These are phyloP conservation scores for Penicillium egyptiacum DNA, from an alignment of 495 filamentous ascomycete genomes.

Conservation along the genomic window DNA sequence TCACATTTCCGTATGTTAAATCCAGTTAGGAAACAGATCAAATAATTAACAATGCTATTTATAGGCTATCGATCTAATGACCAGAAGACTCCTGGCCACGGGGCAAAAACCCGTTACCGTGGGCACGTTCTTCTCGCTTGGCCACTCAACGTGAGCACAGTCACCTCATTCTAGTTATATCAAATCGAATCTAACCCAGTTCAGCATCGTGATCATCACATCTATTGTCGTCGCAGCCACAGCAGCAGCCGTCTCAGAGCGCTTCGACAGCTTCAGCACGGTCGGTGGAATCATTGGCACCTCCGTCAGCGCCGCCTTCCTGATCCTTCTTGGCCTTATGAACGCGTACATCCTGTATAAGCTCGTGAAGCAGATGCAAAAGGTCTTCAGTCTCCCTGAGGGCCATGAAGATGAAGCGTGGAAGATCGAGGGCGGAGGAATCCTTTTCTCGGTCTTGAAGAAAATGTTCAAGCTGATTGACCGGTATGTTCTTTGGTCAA, in stretches of 20 bases:
- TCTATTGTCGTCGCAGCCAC: slow-evolving; percentile 91
- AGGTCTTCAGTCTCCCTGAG: slow-evolving; percentile 52
- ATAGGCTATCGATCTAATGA: slow-evolving; percentile 92
- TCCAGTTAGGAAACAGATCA: not conserved
- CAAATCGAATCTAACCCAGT: not conserved
- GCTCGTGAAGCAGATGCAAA: slow-evolving; percentile 65
- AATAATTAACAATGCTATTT: slow-evolving; percentile 1
- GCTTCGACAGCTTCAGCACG: slow-evolving; percentile 77
- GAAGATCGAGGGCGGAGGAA: slow-evolving; percentile 74
- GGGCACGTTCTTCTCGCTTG: slow-evolving; percentile 92
- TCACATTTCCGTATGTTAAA: slow-evolving; percentile 69
- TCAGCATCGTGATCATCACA: slow-evolving; percentile 80
- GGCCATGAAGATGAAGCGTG: slow-evolving; percentile 58
- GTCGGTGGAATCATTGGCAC: slow-evolving; percentile 83
- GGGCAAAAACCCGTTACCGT: slow-evolving; percentile 89
- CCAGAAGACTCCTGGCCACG: slow-evolving; percentile 80
- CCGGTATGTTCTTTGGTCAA: slow-evolving; percentile 36
- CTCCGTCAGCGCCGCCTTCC: slow-evolving; percentile 75
- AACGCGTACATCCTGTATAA: slow-evolving; percentile 84
- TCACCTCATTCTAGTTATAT: not conserved
- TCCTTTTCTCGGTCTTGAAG: slow-evolving; percentile 69
- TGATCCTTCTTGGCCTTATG: slow-evolving; percentile 77
- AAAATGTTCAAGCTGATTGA: slow-evolving; percentile 82
- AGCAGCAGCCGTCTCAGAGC: slow-evolving; percentile 71
- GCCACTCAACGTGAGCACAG: slow-evolving; percentile 71